These are phyloP conservation scores for Magnaporthiopsis rhizophila DNA, from an alignment of 2,329 filamentous ascomycete species.

Conservation along the genomic window DNA sequence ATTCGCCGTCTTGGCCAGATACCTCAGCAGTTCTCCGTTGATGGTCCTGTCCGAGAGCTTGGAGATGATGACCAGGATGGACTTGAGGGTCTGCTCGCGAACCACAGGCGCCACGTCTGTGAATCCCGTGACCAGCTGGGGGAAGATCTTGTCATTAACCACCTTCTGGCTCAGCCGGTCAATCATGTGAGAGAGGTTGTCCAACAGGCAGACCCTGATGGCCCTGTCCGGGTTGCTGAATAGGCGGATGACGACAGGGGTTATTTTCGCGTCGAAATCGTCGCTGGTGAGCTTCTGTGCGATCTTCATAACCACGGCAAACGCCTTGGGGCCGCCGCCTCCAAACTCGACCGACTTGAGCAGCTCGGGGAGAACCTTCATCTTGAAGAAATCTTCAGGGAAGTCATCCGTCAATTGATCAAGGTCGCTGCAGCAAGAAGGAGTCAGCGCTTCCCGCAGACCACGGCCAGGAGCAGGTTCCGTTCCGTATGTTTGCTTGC, in stretches of 20 bases:
- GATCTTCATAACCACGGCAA: constrained; percentile 84
- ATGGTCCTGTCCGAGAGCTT: constrained; percentile 90
- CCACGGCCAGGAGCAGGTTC: not conserved
- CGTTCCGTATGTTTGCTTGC: not conserved
- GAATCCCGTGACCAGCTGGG: constrained; percentile 92
- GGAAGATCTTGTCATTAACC: constrained; percentile 95
- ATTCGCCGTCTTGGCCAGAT: constrained; percentile 92
- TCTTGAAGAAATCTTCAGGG: constrained; percentile 95
- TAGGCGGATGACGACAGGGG: constrained; percentile 76
- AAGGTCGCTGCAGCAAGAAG: constrained; percentile 47
- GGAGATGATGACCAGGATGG: constrained; percentile 74
- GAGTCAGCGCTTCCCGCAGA: not conserved
- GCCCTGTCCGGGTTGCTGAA: constrained; percentile 90
- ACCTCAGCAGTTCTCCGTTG: constrained; percentile 85
- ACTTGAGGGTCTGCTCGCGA: constrained; percentile 91
- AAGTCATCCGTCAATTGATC: constrained; percentile 87
- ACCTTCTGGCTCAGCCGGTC: constrained; percentile 80
- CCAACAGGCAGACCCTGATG: constrained; percentile 81
- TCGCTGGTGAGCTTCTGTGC: constrained; percentile 78
- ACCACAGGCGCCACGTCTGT: constrained; percentile 86
- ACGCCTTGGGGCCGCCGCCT: constrained; percentile 86
- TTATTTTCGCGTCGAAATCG: constrained; percentile 79
- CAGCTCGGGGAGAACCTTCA: constrained; percentile 90
- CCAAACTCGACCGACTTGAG: constrained; percentile 99
- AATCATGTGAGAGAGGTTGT: constrained; percentile 85